Base-by-base conservation (phyloP, 225 moss, liverwort and hornwort species). In the Physcomitrellopsis africana region DNA sequence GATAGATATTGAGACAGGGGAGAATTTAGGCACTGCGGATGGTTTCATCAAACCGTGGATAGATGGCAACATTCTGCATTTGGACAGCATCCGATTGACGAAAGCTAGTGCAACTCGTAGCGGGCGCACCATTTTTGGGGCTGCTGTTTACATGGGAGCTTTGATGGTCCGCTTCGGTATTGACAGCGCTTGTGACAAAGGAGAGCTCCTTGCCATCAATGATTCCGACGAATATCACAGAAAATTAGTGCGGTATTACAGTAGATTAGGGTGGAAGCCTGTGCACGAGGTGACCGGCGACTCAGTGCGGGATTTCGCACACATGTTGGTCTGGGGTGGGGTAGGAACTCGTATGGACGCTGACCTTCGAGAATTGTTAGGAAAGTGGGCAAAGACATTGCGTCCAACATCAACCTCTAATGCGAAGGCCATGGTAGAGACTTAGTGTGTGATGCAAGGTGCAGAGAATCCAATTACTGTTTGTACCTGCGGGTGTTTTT, bases 321-420 rank as follows among this genome's bases (percentile, higher is more conserved):
- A 99, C 69, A 93, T 93, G 82, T 81, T 92, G 63, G 89, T 92
- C 0, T 95, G 99, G 99, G 99, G 99, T 60, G 99, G 95, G 7
- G 81, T 95, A n/a, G 99, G 99, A 15, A 93, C 95, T 14, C 86
- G 95, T 26, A 95, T 99, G 99, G 93, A 99, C 76, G 92, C 90
- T 7, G 84, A 90, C 59, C 87, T 89, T 9, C 79, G 86, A 15
- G 86, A 89, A 53, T 73, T 99, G 80, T 80, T 99, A 6, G 87
- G 80, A 61, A 93, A 87, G 76, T 99, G 99, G 95, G 80, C 92
- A 60, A 59, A 20, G 12, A 80, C 78, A 0, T 76, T 99, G 68
- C 89, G 72, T 78, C 89, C 95, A 27, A 70, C 70, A 41, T 72
- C 76, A 24, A 69, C 68, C 46, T 72, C 76, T 7, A 65, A 64